These are phyloP conservation scores for Ilyonectria robusta DNA, from an alignment of 2,329 filamentous ascomycete species.

Conservation along the genomic window DNA sequence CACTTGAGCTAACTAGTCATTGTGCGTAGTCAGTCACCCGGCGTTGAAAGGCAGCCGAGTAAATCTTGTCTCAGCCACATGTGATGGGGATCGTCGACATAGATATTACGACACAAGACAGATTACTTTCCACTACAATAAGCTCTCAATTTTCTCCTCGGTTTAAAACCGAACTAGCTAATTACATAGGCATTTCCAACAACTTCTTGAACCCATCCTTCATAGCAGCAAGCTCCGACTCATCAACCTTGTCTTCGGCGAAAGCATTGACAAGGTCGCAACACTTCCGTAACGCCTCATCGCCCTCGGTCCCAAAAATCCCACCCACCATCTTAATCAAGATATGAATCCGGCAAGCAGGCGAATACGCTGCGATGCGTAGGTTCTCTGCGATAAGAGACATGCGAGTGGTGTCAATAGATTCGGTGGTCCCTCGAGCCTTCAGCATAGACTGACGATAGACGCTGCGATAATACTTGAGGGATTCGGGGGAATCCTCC, in stretches of 20 bases:
- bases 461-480: constrained; percentile 17
- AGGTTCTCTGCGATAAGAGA: background rate
- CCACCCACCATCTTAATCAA: background rate
- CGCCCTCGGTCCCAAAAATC: background rate
- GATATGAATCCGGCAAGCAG: background rate
- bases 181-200: background rate
- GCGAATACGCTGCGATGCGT: background rate
- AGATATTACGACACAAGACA: too few relatives aligned
- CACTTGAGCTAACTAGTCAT: too few relatives aligned
- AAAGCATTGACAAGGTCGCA: background rate
- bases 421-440: background rate
- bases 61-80: too few relatives aligned
- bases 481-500: constrained; percentile 29
- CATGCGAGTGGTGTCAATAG: background rate
- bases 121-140: too few relatives aligned
- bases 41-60: too few relatives aligned
- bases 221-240: background rate
- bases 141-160: background rate
- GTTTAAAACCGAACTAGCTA: background rate
- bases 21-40: too few relatives aligned
- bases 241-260: background rate
- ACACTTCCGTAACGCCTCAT: background rate
- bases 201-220: background rate
- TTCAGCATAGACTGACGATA: background rate
- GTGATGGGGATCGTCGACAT: too few relatives aligned